These are phyloP conservation scores for Marchantia paleacea DNA, from an alignment of 225 moss, liverwort and hornwort genomes.

Conservation along the genomic window DNA sequence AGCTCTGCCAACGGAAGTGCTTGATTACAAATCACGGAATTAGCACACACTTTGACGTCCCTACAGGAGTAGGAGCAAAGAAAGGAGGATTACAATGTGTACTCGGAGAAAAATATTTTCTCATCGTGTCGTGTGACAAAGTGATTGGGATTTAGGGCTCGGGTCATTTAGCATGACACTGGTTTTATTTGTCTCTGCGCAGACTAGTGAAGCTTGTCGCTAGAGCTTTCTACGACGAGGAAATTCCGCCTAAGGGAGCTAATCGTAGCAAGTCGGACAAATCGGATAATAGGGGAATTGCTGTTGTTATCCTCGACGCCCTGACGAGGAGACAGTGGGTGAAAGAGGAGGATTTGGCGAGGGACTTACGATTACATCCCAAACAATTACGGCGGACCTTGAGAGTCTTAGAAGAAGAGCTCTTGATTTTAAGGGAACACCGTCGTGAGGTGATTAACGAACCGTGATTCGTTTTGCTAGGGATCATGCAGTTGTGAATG, in stretches of 20 bases:
- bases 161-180: not conserved
- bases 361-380: conserved; percentile 78
- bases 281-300: conserved; percentile 92
- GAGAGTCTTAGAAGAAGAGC: conserved; percentile 86
- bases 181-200: conserved; percentile 17
- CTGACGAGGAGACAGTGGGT: conserved; percentile 99
- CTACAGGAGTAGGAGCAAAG: not conserved
- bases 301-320: conserved; percentile 89
- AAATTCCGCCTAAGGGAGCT: conserved; percentile 93
- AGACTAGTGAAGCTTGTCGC: conserved; percentile 95
- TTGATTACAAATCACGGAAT: not conserved
- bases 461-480: not conserved
- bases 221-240: conserved; percentile 97
- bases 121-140: not conserved
- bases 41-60: not conserved
- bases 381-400: conserved; percentile 97
- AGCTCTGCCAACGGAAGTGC: not conserved
- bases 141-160: too few relatives aligned
- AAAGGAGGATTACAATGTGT: not conserved
- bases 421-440: conserved; percentile 89
- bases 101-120: not conserved
- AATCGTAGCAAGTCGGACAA: conserved; percentile 99
- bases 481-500: not conserved
- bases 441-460: conserved; percentile 68
- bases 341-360: conserved; percentile 97